These are phyloP conservation scores for Boletus coccyginus DNA, from an alignment of 768 basidiomycete genomes.

Conservation along the genomic window DNA sequence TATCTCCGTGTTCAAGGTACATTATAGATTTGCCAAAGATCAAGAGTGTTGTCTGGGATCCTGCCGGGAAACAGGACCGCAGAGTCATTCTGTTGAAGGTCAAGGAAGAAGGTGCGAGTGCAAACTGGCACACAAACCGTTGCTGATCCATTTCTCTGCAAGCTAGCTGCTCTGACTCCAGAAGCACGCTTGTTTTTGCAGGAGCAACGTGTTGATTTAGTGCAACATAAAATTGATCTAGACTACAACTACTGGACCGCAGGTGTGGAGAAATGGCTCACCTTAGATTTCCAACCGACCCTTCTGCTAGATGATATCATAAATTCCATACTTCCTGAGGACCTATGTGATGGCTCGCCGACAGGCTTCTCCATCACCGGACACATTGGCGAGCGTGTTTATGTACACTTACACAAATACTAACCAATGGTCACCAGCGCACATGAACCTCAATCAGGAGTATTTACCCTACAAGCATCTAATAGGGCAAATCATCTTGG, in stretches of 20 bases:
- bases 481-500: slow-evolving; percentile 90
- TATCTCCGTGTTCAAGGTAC: slow-evolving; percentile 38
- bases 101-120: slow-evolving; percentile 52
- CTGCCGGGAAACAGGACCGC: slow-evolving; percentile 43
- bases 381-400: slow-evolving; percentile 73
- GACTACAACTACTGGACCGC: slow-evolving; percentile 89
- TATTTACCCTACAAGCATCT: slow-evolving; percentile 89
- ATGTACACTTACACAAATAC: background rate
- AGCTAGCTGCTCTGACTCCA: slow-evolving; percentile 66
- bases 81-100: slow-evolving; percentile 70
- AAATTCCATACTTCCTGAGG: slow-evolving; percentile 74
- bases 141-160: slow-evolving; percentile 24
- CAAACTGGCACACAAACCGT: background rate
- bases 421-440: slow-evolving; percentile 50
- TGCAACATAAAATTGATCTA: slow-evolving; percentile 58
- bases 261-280: slow-evolving; percentile 43
- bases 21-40: slow-evolving; percentile 70
- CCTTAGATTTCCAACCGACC: background rate
- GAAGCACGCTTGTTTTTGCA: slow-evolving; percentile 56
- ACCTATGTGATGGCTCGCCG: slow-evolving; percentile 75
- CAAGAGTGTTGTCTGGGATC: slow-evolving; percentile 54
- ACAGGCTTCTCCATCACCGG: slow-evolving; percentile 86
- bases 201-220: slow-evolving; percentile 53
- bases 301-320: slow-evolving; percentile 72
- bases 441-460: slow-evolving; percentile 86